phyloP scores from a whole-genome alignment of 495 filamentous ascomycete species.

The Hypoxylon rickii region DNA sequence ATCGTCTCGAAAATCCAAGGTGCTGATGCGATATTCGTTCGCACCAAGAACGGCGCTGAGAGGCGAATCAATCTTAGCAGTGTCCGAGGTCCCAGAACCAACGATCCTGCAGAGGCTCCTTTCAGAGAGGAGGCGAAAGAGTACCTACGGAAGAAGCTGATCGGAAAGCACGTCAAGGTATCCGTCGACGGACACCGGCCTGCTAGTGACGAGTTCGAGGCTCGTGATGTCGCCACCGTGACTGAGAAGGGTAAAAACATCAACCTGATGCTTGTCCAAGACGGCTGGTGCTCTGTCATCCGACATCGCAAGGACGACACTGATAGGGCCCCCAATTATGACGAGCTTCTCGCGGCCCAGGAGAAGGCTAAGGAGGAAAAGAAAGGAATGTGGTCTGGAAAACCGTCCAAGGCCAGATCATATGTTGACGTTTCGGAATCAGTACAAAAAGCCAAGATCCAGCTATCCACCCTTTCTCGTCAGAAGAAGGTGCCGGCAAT shows the following conservation, averaged over 20 bases:
- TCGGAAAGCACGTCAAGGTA: conserved; percentile 91
- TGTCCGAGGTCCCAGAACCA: conserved; percentile 79
- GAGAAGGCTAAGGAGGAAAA: conserved; percentile 77
- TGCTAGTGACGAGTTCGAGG: conserved; percentile 88
- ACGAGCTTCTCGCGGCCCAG: conserved; percentile 87
- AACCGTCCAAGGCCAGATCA: conserved; percentile 76
- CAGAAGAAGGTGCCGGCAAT: conserved; percentile 92
- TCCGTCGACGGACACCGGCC: conserved; percentile 88
- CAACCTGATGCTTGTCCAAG: conserved; percentile 81
- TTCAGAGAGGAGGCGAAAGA: conserved; percentile 95
- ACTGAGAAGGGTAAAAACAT: conserved; percentile 84
- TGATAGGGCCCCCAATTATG: conserved; percentile 91
- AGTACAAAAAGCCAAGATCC: conserved; percentile 92
- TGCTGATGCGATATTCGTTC: conserved; percentile 85
- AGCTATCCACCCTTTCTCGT: conserved; percentile 80
- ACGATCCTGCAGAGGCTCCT: conserved; percentile 66
- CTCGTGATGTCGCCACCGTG: conserved; percentile 90
- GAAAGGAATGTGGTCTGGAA: conserved; percentile 93
- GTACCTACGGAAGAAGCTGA: conserved; percentile 88
- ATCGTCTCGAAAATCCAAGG: conserved; percentile 82
- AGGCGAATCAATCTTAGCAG: conserved; percentile 92
- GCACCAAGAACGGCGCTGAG: conserved; percentile 80
- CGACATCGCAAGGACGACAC: conserved; percentile 90
- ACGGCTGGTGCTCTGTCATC: conserved; percentile 90
- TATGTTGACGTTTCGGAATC: conserved; percentile 90